These are phyloP conservation scores for Scheffersomyces stipitis DNA, from an alignment of 805 yeast species.

Conservation along the genomic window DNA sequence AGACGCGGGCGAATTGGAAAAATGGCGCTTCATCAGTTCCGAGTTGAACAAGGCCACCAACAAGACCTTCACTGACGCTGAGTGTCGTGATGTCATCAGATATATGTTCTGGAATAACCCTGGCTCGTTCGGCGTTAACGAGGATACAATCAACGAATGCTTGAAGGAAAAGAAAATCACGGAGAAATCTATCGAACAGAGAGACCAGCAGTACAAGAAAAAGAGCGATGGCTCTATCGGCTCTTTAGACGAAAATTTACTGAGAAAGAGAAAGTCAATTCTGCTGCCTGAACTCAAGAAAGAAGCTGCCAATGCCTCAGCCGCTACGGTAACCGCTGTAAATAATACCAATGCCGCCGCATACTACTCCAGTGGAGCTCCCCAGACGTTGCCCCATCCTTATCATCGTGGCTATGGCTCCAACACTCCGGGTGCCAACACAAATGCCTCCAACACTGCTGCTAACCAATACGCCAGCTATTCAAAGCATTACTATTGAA, in stretches of 20 bases:
- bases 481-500: slow-evolving; percentile 12
- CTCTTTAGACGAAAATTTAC: too few relatives aligned
- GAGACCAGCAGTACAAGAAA: slow-evolving; percentile 14
- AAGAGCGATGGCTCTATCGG: slow-evolving; percentile 1
- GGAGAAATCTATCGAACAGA: slow-evolving; percentile 25
- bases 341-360: not conserved
- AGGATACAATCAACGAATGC: slow-evolving; percentile 42
- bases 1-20: slow-evolving; percentile 70
- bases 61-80: slow-evolving; percentile 49
- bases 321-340: not conserved
- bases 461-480: slow-evolving; percentile 5
- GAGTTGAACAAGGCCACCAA: slow-evolving; percentile 60
- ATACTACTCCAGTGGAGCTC: slow-evolving; percentile 5
- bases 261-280: not conserved
- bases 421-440: not conserved
- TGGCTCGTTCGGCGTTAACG: slow-evolving; percentile 54
- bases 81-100: slow-evolving; percentile 55
- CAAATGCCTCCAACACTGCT: slow-evolving; percentile 1
- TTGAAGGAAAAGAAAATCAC: slow-evolving; percentile 36
- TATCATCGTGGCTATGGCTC: slow-evolving; percentile 5
- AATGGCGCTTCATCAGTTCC: slow-evolving; percentile 63
- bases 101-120: slow-evolving; percentile 58
- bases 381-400: slow-evolving; percentile 11
- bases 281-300: not conserved
- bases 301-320: not conserved